phyloP scores from a whole-genome alignment of 768 basidiomycete genomes.

The Suillus decipiens region DNA sequence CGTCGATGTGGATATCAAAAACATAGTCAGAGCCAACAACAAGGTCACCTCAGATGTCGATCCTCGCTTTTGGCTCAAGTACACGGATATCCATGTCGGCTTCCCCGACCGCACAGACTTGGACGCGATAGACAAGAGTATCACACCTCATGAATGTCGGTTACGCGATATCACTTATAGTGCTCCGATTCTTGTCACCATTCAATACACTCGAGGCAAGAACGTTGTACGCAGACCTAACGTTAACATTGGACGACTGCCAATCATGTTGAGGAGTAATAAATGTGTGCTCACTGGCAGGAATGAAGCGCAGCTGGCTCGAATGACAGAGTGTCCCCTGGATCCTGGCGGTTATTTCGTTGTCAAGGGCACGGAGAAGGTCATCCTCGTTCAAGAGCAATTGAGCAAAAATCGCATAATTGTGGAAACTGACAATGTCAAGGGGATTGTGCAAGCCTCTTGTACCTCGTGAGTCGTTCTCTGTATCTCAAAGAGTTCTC shows the following conservation, averaged over 20 bases:
- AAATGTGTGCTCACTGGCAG: constrained; percentile 88
- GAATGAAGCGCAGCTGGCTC: constrained; percentile 80
- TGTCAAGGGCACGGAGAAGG: constrained; percentile 98
- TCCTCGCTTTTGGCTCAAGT: constrained; percentile 95
- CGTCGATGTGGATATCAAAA: constrained; percentile 95
- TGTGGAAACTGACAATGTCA: constrained; percentile 90
- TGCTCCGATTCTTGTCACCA: constrained; percentile 90
- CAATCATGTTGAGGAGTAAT: constrained; percentile 96
- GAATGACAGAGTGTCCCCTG: constrained; percentile 95
- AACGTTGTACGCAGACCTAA: constrained; percentile 81
- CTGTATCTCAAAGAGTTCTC: neutral
- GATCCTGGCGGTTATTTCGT: constrained; percentile 99
- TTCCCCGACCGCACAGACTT: constrained; percentile 88
- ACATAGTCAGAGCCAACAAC: constrained; percentile 91
- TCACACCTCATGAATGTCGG: constrained; percentile 97
- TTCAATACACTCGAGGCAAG: constrained; percentile 93
- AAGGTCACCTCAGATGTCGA: constrained; percentile 97
- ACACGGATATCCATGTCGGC: constrained; percentile 92
- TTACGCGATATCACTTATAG: constrained; percentile 94
- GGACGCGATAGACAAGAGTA: constrained; percentile 71
- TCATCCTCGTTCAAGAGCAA: constrained; percentile 98
- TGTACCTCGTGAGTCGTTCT: constrained; percentile 82
- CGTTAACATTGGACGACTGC: constrained; percentile 87
- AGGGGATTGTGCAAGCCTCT: constrained; percentile 90
- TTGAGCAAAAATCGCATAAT: constrained; percentile 99